These are phyloP conservation scores for Psidium guajava DNA, from an alignment of 345 rosid genomes.

Conservation along the genomic window DNA sequence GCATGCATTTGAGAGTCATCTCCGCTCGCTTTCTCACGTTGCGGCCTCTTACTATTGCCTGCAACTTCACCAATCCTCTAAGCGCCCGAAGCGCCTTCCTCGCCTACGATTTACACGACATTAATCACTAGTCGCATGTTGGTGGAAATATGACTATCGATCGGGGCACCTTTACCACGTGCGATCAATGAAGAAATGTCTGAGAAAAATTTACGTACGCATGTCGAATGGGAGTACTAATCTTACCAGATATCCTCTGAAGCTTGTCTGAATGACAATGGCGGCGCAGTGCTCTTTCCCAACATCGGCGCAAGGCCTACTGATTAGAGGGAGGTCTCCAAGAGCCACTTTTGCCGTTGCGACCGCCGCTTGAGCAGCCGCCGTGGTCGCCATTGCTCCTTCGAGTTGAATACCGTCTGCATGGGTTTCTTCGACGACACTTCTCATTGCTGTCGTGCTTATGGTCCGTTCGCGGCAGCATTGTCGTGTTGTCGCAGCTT, in stretches of 20 bases:
- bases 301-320: slow-evolving; percentile 28
- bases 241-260: slow-evolving; percentile 74
- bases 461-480: slow-evolving; percentile 16
- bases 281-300: slow-evolving; percentile 55
- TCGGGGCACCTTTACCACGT: not conserved
- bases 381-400: slow-evolving; percentile 41
- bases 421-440: not conserved
- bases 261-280: slow-evolving; percentile 60
- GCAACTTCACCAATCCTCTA: slow-evolving; percentile 74
- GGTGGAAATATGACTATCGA: not conserved
- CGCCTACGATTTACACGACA: slow-evolving; percentile 32
- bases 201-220: not conserved
- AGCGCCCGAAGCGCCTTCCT: slow-evolving; percentile 66
- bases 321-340: slow-evolving; percentile 20
- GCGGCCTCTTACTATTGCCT: slow-evolving; percentile 88
- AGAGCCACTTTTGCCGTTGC: slow-evolving; percentile 50
- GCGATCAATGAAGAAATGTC: not conserved
- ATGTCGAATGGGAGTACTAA: not conserved
- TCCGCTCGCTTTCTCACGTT: slow-evolving; percentile 67
- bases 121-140: not conserved
- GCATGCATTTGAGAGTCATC: slow-evolving; percentile 53
- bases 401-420: slow-evolving; percentile 26
- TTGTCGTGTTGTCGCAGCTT: slow-evolving; percentile 10
- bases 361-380: slow-evolving; percentile 50
- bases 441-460: not conserved